Evolutionary conservation across 2,329 filamentous ascomycete species (phyloP).

Genomic region (Xylaria sp.): DNA sequence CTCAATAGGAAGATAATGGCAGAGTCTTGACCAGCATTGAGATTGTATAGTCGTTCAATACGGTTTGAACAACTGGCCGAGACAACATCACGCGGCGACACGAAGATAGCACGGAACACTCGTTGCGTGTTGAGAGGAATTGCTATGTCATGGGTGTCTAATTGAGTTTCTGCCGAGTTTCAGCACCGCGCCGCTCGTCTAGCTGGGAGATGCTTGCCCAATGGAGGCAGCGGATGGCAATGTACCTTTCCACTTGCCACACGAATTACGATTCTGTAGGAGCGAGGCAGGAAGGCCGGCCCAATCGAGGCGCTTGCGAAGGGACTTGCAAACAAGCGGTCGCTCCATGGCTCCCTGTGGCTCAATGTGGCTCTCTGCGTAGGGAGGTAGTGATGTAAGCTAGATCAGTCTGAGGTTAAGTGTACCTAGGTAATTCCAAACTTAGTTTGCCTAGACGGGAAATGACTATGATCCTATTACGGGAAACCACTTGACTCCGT

Average conservation of each 20-base stretch:
- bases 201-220: background rate
- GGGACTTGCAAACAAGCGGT: conserved; percentile 46
- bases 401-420: background rate
- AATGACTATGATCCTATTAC: background rate
- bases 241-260: conserved; percentile 48
- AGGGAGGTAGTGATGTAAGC: background rate
- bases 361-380: background rate
- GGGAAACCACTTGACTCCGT: background rate
- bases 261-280: conserved; percentile 37
- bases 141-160: conserved; percentile 60
- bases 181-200: conserved; percentile 25
- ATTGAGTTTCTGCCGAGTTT: conserved; percentile 54
- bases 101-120: conserved; percentile 55
- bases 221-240: background rate
- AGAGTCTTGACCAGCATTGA: conserved; percentile 55
- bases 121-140: conserved; percentile 50
- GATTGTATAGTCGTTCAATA: conserved; percentile 55
- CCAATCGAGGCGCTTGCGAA: conserved; percentile 49
- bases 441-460: background rate
- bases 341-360: conserved; percentile 39
- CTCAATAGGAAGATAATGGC: conserved; percentile 60
- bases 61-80: conserved; percentile 48
- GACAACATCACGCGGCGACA: conserved; percentile 54
- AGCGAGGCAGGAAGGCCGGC: conserved; percentile 43
- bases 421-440: background rate